These are phyloP conservation scores for Quercus lobata DNA, from an alignment of 331 rosid genomes.

Conservation along the genomic window DNA sequence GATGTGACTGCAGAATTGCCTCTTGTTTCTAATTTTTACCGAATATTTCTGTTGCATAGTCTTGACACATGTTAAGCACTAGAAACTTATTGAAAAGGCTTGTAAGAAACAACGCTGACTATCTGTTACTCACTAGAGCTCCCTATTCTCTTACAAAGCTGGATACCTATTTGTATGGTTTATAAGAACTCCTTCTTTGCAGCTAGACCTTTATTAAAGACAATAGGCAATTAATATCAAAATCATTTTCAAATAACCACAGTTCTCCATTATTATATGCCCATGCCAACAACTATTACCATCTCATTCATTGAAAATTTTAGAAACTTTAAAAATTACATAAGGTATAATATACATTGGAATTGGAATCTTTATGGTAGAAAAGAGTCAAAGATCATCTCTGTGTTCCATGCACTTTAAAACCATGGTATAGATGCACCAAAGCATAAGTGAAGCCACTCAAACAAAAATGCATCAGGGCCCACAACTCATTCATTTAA, in stretches of 20 bases:
- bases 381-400: neutral
- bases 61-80: neutral
- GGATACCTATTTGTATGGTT: neutral
- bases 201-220: neutral
- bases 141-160: neutral
- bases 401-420: neutral
- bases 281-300: neutral
- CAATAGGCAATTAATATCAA: neutral
- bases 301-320: neutral
- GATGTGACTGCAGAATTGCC: neutral
- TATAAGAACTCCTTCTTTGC: neutral
- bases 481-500: neutral
- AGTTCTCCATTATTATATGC: neutral
- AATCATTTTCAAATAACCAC: neutral
- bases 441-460: neutral
- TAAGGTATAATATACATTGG: neutral
- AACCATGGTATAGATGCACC: neutral
- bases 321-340: neutral
- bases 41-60: neutral
- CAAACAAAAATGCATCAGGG: neutral
- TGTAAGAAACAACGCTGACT: neutral
- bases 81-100: neutral
- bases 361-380: neutral
- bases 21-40: neutral
- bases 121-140: neutral